A percentile compares a stretch with the other conserved stretches of the same genome.
These are phyloP conservation scores for Dentipellis sp. DNA, from an alignment of 768 basidiomycete species.

Conservation along the genomic window DNA sequence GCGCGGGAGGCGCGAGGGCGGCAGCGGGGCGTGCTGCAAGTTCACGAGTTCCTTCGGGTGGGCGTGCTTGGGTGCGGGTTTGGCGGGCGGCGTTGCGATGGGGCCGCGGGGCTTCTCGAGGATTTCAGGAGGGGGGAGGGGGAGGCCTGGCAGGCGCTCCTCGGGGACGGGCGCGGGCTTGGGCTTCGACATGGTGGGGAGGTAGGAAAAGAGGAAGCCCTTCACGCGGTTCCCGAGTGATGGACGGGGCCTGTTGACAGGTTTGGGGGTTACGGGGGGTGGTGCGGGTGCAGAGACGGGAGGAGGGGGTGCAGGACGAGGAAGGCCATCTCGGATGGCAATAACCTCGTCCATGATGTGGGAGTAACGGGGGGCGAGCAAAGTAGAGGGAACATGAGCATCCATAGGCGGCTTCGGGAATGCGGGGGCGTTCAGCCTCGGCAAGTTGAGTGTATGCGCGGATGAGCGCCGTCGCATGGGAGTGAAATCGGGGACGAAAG, in stretches of 20 bases:
- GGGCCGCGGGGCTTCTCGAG: slow-evolving; percentile 43
- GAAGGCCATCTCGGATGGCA: slow-evolving; percentile 19
- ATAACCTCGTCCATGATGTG: slow-evolving; percentile 49
- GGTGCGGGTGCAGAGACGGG: not conserved
- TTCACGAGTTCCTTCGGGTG: slow-evolving; percentile 61
- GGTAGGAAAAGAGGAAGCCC: slow-evolving; percentile 52
- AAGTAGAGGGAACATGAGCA: slow-evolving; percentile 26
- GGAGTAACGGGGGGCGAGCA: slow-evolving; percentile 47
- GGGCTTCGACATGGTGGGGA: slow-evolving; percentile 39
- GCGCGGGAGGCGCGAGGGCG: slow-evolving; percentile 36
- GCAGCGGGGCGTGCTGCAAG: slow-evolving; percentile 43
- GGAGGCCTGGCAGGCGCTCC: slow-evolving; percentile 31
- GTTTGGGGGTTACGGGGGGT: not conserved
- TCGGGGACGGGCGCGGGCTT: slow-evolving; percentile 15
- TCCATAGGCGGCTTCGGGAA: slow-evolving; percentile 22
- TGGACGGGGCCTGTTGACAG: slow-evolving; percentile 15
- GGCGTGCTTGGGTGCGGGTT: slow-evolving; percentile 31
- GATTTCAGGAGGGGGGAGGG: slow-evolving; percentile 46
- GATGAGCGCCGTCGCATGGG: slow-evolving; percentile 24
- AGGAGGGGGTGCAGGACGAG: not conserved
- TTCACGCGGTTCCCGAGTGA: slow-evolving; percentile 44
- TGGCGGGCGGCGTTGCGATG: slow-evolving; percentile 49
- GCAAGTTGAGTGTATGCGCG: slow-evolving; percentile 11
- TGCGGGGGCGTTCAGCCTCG: slow-evolving; percentile 19
- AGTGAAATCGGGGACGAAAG: slow-evolving; percentile 47